Conservation (phyloP, 2,329 filamentous ascomycete species). For the Zarea fungicola region DNA sequence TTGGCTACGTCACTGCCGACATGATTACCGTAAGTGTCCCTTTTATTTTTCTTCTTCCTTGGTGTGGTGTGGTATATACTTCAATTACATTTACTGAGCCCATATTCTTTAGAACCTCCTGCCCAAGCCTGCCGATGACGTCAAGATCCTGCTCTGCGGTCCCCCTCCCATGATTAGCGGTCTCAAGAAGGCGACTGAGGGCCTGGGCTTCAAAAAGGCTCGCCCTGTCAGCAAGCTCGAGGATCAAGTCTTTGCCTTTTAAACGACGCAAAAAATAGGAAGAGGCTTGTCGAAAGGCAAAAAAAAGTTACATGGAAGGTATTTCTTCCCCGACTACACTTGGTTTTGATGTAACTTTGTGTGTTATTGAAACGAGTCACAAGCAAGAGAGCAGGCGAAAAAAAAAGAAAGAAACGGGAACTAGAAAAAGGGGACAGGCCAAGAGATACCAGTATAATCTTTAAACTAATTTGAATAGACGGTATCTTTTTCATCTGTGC, state of each 20-base stretch:
- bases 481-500: not conserved
- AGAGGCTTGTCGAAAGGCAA: not conserved
- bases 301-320: not conserved
- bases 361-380: not conserved
- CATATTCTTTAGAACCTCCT: conserved; percentile 65
- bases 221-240: conserved; percentile 94
- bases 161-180: conserved; percentile 95
- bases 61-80: conserved; percentile 12
- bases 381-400: not conserved
- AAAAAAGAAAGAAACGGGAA: not conserved
- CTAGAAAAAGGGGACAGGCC: not conserved
- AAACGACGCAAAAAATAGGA: conserved; percentile 18
- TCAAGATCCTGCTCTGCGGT: conserved; percentile 92
- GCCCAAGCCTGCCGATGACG: conserved; percentile 74
- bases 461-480: not conserved
- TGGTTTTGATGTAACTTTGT: not conserved
- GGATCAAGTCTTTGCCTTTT: conserved; percentile 96
- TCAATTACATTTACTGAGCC: too few relatives aligned
- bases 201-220: conserved; percentile 86
- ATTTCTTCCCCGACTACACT: not conserved
- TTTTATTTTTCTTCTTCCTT: not conserved
- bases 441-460: not conserved
- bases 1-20: conserved; percentile 90
- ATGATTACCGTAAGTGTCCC: conserved; percentile 73
- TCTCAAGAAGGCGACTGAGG: conserved; percentile 92